Evolutionary conservation across 768 basidiomycete genomes (phyloP).

Genomic region (Amanita inopinata): DNA sequence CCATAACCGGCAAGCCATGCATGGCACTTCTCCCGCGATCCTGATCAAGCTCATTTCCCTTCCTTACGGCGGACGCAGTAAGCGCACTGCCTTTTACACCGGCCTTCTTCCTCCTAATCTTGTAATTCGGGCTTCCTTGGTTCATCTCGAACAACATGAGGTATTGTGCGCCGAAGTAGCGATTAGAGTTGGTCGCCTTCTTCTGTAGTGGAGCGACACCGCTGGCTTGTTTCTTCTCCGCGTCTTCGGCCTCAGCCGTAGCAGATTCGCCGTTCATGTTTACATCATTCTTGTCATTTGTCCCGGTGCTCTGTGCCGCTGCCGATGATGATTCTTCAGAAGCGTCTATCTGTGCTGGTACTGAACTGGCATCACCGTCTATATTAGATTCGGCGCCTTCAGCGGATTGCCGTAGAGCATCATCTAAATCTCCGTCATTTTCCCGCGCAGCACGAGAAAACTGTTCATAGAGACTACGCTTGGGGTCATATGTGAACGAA

Average conservation of each 20-base stretch:
- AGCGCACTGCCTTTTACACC: conserved; percentile 24
- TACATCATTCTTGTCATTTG: conserved; percentile 13
- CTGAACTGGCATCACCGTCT: conserved; percentile 4
- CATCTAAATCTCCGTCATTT: conserved; percentile 31
- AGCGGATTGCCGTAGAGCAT: conserved; percentile 22
- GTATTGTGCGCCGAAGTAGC: conserved; percentile 39
- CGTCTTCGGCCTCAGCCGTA: not conserved
- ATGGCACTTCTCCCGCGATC: conserved; percentile 11
- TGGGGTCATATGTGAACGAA: conserved; percentile 84
- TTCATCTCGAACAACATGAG: conserved; percentile 66
- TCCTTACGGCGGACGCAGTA: not conserved
- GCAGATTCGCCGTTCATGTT: conserved; percentile 13
- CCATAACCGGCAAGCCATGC: conserved; percentile 2
- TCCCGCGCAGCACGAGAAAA: conserved; percentile 45
- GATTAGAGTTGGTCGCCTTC: not conserved
- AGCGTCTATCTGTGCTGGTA: conserved; percentile 4
- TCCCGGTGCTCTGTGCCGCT: conserved; percentile 8
- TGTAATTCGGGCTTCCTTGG: conserved; percentile 81
- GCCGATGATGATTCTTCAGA: conserved; percentile 2
- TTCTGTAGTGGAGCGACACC: conserved; percentile 6
- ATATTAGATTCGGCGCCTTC: conserved; percentile 17
- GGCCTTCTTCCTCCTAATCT: conserved; percentile 76
- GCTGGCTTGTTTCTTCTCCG: conserved; percentile 8
- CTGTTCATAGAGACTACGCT: conserved; percentile 81
- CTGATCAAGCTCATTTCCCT: conserved; percentile 1